Percentiles rank a stretch among this genome's conserved stretches.
phyloP scores from a whole-genome alignment of 345 rosid species.

The Clarkia xantiana region DNA sequence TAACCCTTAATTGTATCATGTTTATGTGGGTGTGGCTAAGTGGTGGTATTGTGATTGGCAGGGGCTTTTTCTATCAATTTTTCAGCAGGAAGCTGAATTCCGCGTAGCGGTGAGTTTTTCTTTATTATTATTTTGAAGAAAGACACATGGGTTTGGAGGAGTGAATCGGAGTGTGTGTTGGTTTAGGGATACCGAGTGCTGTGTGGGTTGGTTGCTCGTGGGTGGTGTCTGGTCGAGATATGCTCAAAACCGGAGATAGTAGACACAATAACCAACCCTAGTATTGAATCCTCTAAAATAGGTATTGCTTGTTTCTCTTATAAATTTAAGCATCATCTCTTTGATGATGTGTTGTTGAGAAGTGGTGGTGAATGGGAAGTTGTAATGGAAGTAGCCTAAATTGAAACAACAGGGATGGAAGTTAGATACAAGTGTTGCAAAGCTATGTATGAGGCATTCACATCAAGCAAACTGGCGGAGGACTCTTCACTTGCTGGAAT shows the following conservation, averaged over 20 bases:
- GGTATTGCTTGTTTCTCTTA: slow-evolving; percentile 23
- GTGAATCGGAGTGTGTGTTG: background rate
- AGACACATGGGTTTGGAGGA: too few species aligned
- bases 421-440: slow-evolving; percentile 64
- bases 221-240: slow-evolving; percentile 78
- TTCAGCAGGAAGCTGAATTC: slow-evolving; percentile 68
- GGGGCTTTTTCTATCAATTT: slow-evolving; percentile 64
- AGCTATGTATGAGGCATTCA: slow-evolving; percentile 46
- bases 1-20: too few species aligned
- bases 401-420: slow-evolving; percentile 55
- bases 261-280: slow-evolving; percentile 44
- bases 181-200: slow-evolving; percentile 64
- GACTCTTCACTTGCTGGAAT: slow-evolving; percentile 43
- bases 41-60: slow-evolving; percentile 24
- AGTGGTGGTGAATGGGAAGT: too few species aligned
- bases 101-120: slow-evolving; percentile 48
- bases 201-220: slow-evolving; percentile 59
- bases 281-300: slow-evolving; percentile 55
- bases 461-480: slow-evolving; percentile 34
- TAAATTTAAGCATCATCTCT: background rate
- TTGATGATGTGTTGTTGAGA: background rate
- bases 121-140: slow-evolving; percentile 1
- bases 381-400: too few species aligned
- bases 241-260: slow-evolving; percentile 67
- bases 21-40: background rate